phyloP scores from a whole-genome alignment of 192 early-diverging fungal genomes.

The Allomyces arbusculus region DNA sequence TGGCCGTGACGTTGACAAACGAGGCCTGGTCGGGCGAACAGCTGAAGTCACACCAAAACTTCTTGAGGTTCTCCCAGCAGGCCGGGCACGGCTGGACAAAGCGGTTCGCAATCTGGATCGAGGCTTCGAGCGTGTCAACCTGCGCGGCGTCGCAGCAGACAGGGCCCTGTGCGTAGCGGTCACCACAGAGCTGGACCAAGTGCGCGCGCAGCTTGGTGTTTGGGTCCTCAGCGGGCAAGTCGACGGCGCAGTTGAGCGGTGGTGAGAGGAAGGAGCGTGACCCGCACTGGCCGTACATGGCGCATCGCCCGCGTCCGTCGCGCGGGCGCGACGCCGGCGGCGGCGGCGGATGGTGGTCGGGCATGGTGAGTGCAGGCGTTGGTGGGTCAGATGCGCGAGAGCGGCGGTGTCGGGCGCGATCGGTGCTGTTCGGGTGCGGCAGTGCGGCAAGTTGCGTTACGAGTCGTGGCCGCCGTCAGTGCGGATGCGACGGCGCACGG shows the following conservation, averaged over 20 bases:
- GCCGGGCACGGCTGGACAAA: slow-evolving; percentile 39
- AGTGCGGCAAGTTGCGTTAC: too few relatives aligned
- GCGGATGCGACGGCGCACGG: too few relatives aligned
- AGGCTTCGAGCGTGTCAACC: slow-evolving; percentile 19
- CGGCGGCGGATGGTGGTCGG: too few relatives aligned
- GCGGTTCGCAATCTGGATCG: slow-evolving; percentile 25
- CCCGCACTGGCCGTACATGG: slow-evolving; percentile 38
- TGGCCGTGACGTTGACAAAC: slow-evolving; percentile 36
- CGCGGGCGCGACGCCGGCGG: too few relatives aligned
- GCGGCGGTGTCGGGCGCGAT: too few relatives aligned
- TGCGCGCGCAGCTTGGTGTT: slow-evolving; percentile 8
- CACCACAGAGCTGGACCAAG: slow-evolving; percentile 29
- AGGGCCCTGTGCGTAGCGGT: slow-evolving; percentile 16
- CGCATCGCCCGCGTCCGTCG: slow-evolving; percentile 9
- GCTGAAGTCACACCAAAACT: slow-evolving; percentile 42
- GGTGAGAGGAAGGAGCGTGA: slow-evolving; percentile 17
- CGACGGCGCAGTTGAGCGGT: slow-evolving; percentile 27
- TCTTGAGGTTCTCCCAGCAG: slow-evolving; percentile 41
- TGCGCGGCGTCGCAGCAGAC: slow-evolving; percentile 37
- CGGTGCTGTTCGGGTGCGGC: too few relatives aligned
- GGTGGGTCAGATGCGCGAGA: too few relatives aligned
- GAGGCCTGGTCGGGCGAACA: slow-evolving; percentile 42
- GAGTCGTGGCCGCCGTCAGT: too few relatives aligned
- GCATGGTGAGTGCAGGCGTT: too few relatives aligned
- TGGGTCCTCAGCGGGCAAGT: slow-evolving; percentile 14